Evolutionary conservation across 2,329 filamentous ascomycete genomes (phyloP).

Genomic region (Fusarium buharicum): DNA sequence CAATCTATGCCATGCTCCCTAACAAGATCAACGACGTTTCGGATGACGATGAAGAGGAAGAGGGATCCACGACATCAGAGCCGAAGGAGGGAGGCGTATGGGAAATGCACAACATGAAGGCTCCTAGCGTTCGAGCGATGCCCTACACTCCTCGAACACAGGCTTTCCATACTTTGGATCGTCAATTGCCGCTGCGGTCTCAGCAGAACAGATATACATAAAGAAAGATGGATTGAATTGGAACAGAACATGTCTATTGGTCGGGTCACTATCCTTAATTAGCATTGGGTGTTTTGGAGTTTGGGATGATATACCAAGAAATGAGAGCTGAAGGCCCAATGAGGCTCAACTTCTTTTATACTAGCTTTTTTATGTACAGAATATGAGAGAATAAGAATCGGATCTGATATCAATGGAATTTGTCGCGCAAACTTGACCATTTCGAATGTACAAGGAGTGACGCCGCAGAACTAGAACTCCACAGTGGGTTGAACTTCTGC

Average conservation of each 20-base stretch:
- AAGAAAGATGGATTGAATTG: neutral
- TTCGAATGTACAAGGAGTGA: conserved; percentile 3
- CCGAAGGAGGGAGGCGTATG: conserved; percentile 59
- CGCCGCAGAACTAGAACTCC: conserved; percentile 1
- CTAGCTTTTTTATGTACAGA: conserved; percentile 5
- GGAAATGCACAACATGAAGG: conserved; percentile 67
- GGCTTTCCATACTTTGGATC: conserved; percentile 72
- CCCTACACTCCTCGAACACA: conserved; percentile 74
- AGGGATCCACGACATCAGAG: conserved; percentile 49
- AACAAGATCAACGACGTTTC: conserved; percentile 63
- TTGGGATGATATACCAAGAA: conserved; percentile 36
- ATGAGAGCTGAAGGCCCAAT: conserved; percentile 17
- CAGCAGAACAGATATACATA: conserved; percentile 42
- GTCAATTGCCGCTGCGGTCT: conserved; percentile 64
- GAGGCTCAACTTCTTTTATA: conserved; percentile 16
- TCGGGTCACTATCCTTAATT: conserved; percentile 25
- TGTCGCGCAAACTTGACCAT: conserved; percentile 18
- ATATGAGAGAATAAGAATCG: neutral
- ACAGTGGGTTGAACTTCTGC: neutral
- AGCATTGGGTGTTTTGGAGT: conserved; percentile 38
- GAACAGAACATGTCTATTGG: neutral
- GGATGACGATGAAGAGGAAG: conserved; percentile 56
- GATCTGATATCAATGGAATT: neutral
- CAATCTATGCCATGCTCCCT: conserved; percentile 67
- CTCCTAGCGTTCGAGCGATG: conserved; percentile 47